Conservation (phyloP, 805 yeast genomes). For the Ogataea neopini region DNA sequence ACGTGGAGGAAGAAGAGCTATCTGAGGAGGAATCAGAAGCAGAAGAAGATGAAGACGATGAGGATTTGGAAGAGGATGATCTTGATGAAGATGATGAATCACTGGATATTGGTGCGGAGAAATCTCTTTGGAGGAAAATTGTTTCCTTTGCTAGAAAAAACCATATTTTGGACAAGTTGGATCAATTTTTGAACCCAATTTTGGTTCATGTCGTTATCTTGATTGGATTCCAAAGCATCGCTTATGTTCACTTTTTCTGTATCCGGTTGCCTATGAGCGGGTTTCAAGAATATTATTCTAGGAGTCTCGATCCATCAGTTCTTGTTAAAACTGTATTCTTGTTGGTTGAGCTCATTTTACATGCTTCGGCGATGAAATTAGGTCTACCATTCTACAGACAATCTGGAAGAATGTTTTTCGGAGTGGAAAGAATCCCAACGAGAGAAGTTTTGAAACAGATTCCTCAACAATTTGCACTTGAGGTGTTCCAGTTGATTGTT, state of each 20-base stretch:
- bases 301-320: not conserved
- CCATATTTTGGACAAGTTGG: not conserved
- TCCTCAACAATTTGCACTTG: not conserved
- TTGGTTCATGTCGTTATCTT: not conserved
- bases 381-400: not conserved
- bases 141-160: not conserved
- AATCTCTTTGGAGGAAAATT: not conserved
- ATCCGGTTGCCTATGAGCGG: constrained; percentile 8
- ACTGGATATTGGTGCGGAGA: not conserved
- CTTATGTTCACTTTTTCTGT: constrained; percentile 7
- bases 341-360: not conserved
- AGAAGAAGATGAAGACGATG: not conserved
- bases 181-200: not conserved
- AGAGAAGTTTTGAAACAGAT: not conserved
- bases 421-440: not conserved
- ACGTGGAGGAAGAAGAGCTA: constrained; percentile 2
- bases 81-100: not conserved
- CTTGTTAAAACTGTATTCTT: not conserved
- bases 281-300: not conserved
- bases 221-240: constrained; percentile 1
- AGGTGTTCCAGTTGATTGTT: not conserved
- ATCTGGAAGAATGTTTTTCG: not conserved
- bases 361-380: not conserved
- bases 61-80: not conserved
- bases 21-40: constrained; percentile 1